Base-by-base conservation (phyloP, 2,329 filamentous ascomycete genomes). In the Cadophora gregata region DNA sequence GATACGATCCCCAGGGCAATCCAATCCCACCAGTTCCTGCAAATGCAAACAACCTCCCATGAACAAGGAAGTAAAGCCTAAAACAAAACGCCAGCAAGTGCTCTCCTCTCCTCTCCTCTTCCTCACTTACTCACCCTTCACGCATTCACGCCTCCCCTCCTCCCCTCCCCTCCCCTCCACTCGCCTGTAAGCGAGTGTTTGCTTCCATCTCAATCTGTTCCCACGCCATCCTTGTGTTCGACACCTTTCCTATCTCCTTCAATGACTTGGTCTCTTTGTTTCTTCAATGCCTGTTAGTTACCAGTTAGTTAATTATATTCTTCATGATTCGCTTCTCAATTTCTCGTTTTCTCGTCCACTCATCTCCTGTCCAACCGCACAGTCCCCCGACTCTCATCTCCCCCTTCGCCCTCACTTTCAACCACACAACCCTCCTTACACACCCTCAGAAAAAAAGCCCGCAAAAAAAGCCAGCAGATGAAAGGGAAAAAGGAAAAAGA, bases 151-250 rank as follows among this genome's bases (percentile, higher is more conserved):
- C n/a, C n/a, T n/a, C n/a, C n/a, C n/a, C n/a, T n/a, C n/a, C n/a
- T n/a, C n/a, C n/a, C n/a, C n/a, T n/a, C n/a, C n/a, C n/a, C n/a
- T n/a, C n/a, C n/a, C n/a, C n/a, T n/a, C n/a, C n/a, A n/a, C n/a
- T n/a, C n/a, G n/a, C n/a, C n/a, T n/a, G n/a, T n/a, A n/a, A n/a
- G n/a, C n/a, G n/a, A n/a, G n/a, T n/a, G n/a, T n/a, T n/a, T n/a
- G n/a, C n/a, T n/a, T n/a, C n/a, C n/a, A n/a, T n/a, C n/a, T 62
- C 59, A 62, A n/a, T 62, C 61, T 45, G 61, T 55, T 29, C 61
- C 61, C 36, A 63, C 61, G 12, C 61, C 61, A 56, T 63, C 61
- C 16, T 63, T 63, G 5, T 47, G 50, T 16, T 59, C 61, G 33
- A 38, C 4, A 56, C 61, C 61, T 47, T 59, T 51, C 62, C 62